These are phyloP conservation scores for Myriosclerotinia curreyana DNA, from an alignment of 2,329 filamentous ascomycete species.

Conservation along the genomic window DNA sequence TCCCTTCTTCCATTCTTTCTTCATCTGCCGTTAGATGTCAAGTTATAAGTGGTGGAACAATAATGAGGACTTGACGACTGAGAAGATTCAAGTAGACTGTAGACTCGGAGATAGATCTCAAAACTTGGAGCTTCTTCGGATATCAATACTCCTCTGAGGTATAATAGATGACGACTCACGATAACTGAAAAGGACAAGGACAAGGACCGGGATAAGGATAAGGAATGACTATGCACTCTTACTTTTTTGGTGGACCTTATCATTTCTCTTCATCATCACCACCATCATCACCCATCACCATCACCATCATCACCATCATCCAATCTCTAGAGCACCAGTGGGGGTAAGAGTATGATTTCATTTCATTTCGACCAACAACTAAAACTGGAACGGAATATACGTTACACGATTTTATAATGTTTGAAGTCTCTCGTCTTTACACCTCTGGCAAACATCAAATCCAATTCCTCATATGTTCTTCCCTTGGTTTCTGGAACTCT, in stretches of 20 bases:
- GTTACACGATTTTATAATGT: conserved; percentile 27
- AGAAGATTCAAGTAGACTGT: no score
- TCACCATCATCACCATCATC: not conserved
- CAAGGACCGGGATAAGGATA: no score
- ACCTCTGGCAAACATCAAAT: conserved; percentile 45
- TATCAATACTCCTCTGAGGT: not conserved
- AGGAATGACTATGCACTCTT: no score
- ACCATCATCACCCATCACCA: no score
- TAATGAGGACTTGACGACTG: no score
- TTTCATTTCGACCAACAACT: not conserved
- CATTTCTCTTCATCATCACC: no score
- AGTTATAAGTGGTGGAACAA: no score
- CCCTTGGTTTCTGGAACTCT: conserved; percentile 46
- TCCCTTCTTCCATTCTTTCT: no score
- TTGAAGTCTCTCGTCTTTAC: conserved; percentile 39
- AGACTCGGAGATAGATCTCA: not conserved
- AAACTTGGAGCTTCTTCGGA: not conserved
- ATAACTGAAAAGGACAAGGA: no score
- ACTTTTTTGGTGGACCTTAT: not conserved
- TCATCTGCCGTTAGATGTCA: no score
- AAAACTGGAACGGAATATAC: not conserved
- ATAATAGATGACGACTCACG: not conserved
- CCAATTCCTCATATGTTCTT: conserved; percentile 47
- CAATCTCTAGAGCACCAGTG: no score
- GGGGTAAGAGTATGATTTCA: not conserved